Conservation (phyloP, 305 asterid genomes). For the Solanum hybrid region DNA sequence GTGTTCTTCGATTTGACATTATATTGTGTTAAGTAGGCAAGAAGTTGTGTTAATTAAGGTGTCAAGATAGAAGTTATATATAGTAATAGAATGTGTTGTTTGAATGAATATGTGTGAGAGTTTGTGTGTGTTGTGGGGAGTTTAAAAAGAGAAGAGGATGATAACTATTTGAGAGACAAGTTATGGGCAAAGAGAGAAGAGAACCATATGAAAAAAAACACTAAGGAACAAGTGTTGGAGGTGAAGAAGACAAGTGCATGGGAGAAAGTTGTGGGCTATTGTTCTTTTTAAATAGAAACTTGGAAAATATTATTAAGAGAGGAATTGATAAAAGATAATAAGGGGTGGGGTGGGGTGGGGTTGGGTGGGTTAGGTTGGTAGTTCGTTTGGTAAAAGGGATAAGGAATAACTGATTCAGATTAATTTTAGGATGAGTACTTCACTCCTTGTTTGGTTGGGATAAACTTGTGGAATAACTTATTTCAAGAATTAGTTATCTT, state of each 20-base stretch:
- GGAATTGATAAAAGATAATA: background rate
- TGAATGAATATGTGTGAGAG: background rate
- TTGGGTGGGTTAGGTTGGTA: background rate
- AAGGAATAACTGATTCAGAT: background rate
- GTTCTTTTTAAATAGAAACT: slow-evolving; percentile 35
- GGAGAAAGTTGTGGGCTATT: slow-evolving; percentile 50
- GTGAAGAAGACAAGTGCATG: slow-evolving; percentile 76
- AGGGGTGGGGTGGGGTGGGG: background rate
- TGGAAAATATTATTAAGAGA: background rate
- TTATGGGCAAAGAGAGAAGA: slow-evolving; percentile 26
- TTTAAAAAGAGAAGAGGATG: slow-evolving; percentile 18
- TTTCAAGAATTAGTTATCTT: background rate
- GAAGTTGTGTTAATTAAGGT: background rate
- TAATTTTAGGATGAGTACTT: background rate
- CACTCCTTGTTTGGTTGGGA: background rate
- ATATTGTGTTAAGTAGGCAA: background rate
- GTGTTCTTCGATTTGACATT: slow-evolving; percentile 67
- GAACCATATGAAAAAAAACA: slow-evolving; percentile 3
- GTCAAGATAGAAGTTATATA: background rate
- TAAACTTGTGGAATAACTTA: background rate
- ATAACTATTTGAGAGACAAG: slow-evolving; percentile 25
- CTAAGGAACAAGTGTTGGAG: slow-evolving; percentile 42
- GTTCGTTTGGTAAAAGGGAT: background rate
- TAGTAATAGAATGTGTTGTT: background rate
- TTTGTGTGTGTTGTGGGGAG: slow-evolving; percentile 2